Base-by-base conservation (phyloP, 805 yeast genomes). In the Dipodascus albidus region DNA sequence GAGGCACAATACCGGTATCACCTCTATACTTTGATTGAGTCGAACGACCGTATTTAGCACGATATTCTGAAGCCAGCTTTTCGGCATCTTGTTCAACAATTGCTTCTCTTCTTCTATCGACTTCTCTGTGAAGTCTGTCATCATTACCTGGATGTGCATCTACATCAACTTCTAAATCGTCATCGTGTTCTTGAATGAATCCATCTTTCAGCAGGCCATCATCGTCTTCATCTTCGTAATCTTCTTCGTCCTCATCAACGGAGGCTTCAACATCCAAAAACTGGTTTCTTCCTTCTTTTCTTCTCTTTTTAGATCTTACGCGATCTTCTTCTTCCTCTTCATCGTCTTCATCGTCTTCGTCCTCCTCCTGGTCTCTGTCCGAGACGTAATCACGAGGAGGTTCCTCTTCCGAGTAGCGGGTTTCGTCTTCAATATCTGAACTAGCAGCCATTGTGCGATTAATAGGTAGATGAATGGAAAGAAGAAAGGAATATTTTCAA, bases 211-310 rank as follows among this genome's bases (percentile, higher is more conserved):
- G 80, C 27, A 87, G 71, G 58, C 86, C 97, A 6, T 17, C 44
- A n/a, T 95, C 98, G 58, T 91, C 98, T 50, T 89, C 98, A 57
- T 90, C 98, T 57, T 88, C 91, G 27, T 82, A 81, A 47, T 85
- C 95, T 59, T 91, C 98, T 53, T 93, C 98, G 60, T 93, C 98
- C 57, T 91, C 98, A 68, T 91, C 96, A 54, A 93, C 99, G 68
- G 91, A 98, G 55, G 97, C 99, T 74, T 93, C 98, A 53, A 93
- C 95, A 86, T 93, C 99, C 70, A 93, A 77, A 69, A 89, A 93
- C 74, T 85, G 90, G 68, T 91, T 91, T 55, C 86, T 75, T 50
- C 62, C 70, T 67, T 66, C 76, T 67, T 67, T 73, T 68, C 65
- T 71, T 59, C 63, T 74, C 66, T 60, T 61, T 51, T 69, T 67